Evolutionary conservation across 1,284 basidiomycete species (phyloP), one percentile per base, ranked within the genome.

Genomic region (Pseudomicrostroma phylloplanum): DNA sequence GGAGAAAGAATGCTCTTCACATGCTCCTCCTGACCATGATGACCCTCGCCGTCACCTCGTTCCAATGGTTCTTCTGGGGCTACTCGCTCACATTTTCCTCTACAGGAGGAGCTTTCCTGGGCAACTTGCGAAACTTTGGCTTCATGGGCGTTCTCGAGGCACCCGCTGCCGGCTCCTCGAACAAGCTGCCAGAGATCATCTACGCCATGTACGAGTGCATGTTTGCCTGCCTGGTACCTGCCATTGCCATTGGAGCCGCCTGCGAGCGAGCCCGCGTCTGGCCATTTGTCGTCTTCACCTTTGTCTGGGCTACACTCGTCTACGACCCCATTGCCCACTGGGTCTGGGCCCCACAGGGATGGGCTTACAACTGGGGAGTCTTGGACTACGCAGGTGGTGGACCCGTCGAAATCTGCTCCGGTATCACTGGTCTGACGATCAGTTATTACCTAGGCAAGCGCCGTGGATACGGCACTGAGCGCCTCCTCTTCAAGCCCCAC

Each of bases 261-360:
- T 92, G 91, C 2, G 92, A 96, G 79, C 86, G 92, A 58, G 90
- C 89, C 13, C 84, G 92, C 49, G 87, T 93, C 43, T 82, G 92
- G 26, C 92, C 92, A 0, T 88, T 90, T 21, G 88, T 93, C 85
- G 82, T 94, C 36, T 88, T 96, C 77, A 86, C 86, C 25, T 96
- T 96, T 80, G 78, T 86, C 66, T 96, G 92, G 92, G 83, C 86
- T 74, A 91, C 89, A 1, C 68, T 91, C 57, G 89, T 91, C 30
- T 75, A 72, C 63, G 70, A 70, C 55, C 70, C 70, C 49, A 63
- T 77, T 46, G 73, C 72, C 7, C 62, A 64, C 58, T 69, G 92
- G 92, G 92, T 92, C 0, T 97, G 93, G 92, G 92, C 91, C 80
- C 66, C 85, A 51, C 86, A 87, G 62, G 92, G 92, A 9, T 96